Conservation (phyloP, 1,139 yeast genomes). For the Suhomyces kunorum region DNA sequence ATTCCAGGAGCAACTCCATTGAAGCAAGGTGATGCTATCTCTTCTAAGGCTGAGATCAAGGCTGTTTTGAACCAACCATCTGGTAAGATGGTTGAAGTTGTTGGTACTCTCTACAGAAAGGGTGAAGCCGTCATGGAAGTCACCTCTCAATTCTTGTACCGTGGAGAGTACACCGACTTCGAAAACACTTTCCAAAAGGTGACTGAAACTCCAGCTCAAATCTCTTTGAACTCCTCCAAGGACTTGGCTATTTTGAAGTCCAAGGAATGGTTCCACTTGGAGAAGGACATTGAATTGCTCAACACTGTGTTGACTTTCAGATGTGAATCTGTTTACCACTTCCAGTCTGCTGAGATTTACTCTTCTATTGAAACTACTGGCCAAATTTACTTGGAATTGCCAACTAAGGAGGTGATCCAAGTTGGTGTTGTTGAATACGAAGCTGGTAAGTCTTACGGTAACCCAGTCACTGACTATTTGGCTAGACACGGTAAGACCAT, state of each 20-base stretch:
- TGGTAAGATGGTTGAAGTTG: slow-evolving; percentile 95
- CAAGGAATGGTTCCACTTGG: slow-evolving; percentile 96
- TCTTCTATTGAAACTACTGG: slow-evolving; percentile 85
- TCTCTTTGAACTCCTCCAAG: slow-evolving; percentile 70
- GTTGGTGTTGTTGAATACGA: slow-evolving; percentile 86
- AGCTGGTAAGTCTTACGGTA: slow-evolving; percentile 93
- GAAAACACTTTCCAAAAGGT: slow-evolving; percentile 91
- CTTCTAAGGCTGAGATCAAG: slow-evolving; percentile 79
- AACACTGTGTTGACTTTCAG: slow-evolving; percentile 86
- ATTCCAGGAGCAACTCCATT: slow-evolving; percentile 89
- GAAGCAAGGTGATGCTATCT: slow-evolving; percentile 83
- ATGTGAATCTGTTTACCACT: slow-evolving; percentile 80
- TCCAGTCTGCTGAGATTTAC: slow-evolving; percentile 73
- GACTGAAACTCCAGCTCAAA: slow-evolving; percentile 84
- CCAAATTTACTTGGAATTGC: slow-evolving; percentile 81
- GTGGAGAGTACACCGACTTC: slow-evolving; percentile 86
- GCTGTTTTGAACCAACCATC: slow-evolving; percentile 88
- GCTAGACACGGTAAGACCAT: slow-evolving; percentile 88
- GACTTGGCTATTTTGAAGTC: slow-evolving; percentile 93
- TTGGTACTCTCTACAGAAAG: slow-evolving; percentile 82
- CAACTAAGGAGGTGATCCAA: slow-evolving; percentile 88
- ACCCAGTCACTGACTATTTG: slow-evolving; percentile 94
- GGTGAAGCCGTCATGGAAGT: slow-evolving; percentile 88
- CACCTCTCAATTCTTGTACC: slow-evolving; percentile 90
- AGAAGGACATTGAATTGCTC: slow-evolving; percentile 67